Evolutionary conservation across 2,329 filamentous ascomycete species (phyloP).

Genomic region (Cyclaneusma minus): DNA sequence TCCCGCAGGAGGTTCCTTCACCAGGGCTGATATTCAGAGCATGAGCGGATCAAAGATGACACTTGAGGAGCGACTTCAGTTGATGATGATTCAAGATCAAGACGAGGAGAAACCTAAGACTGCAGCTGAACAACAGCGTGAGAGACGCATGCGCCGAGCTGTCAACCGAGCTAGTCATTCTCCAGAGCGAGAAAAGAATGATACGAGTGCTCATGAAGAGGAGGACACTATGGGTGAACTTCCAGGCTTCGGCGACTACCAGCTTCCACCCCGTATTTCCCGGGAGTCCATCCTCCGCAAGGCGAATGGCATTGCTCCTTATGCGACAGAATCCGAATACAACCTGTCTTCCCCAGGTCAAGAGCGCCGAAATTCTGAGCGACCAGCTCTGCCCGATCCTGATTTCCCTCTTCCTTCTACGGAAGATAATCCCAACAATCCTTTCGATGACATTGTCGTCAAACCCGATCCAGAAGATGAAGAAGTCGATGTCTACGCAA

Average conservation of each 20-base stretch:
- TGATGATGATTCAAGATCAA: slow-evolving; percentile 81
- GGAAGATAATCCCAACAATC: slow-evolving; percentile 48
- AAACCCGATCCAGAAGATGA: slow-evolving; percentile 47
- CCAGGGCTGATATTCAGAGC: slow-evolving; percentile 64
- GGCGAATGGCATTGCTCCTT: slow-evolving; percentile 49
- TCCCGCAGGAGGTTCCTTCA: slow-evolving; percentile 48
- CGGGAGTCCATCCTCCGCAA: slow-evolving; percentile 86
- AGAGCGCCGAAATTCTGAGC: slow-evolving; percentile 42
- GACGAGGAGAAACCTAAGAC: slow-evolving; percentile 42
- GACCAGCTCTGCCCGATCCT: slow-evolving; percentile 55
- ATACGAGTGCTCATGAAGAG: slow-evolving; percentile 30
- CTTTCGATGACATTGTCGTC: slow-evolving; percentile 47
- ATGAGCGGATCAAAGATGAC: slow-evolving; percentile 66
- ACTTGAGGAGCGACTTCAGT: slow-evolving; percentile 67
- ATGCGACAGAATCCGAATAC: slow-evolving; percentile 44
- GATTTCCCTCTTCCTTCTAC: slow-evolving; percentile 82
- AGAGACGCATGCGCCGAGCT: slow-evolving; percentile 52
- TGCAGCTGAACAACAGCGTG: slow-evolving; percentile 49
- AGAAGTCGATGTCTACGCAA: slow-evolving; percentile 48
- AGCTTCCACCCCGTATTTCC: slow-evolving; percentile 66
- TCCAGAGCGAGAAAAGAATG: slow-evolving; percentile 13
- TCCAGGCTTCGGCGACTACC: slow-evolving; percentile 41
- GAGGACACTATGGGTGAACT: slow-evolving; percentile 46
- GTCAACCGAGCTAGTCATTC: slow-evolving; percentile 27
- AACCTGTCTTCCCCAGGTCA: slow-evolving; percentile 46